A percentile compares a stretch with the other conserved stretches of the same genome.
These are phyloP conservation scores for Apiotrichum mycotoxinovorans DNA, from an alignment of 1,284 basidiomycete genomes.

Conservation along the genomic window DNA sequence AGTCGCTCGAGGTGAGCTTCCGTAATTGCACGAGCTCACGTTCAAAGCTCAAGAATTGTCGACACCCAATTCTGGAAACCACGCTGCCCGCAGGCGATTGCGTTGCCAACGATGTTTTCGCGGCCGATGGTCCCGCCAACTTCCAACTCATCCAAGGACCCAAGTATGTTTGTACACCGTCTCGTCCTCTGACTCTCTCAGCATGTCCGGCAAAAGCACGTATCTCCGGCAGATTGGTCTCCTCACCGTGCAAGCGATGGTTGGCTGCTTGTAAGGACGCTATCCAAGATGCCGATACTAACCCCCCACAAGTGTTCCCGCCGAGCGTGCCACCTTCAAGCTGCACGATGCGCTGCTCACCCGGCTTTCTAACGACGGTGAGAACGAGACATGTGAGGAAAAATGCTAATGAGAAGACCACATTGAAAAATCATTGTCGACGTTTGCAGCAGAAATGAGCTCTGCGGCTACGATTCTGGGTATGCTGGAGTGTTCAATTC, in stretches of 20 bases:
- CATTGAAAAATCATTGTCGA: slow-evolving; percentile 80
- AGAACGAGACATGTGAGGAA: slow-evolving; percentile 11
- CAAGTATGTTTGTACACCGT: slow-evolving; percentile 59
- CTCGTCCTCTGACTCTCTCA: slow-evolving; percentile 36
- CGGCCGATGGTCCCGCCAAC: slow-evolving; percentile 64
- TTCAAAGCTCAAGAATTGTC: slow-evolving; percentile 65
- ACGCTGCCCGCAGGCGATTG: slow-evolving; percentile 65
- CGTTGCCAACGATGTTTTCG: slow-evolving; percentile 72
- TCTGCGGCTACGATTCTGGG: slow-evolving; percentile 83
- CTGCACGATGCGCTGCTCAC: slow-evolving; percentile 79
- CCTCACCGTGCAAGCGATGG: slow-evolving; percentile 77
- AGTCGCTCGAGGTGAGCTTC: slow-evolving; percentile 61
- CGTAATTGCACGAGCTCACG: neutral
- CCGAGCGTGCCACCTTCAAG: slow-evolving; percentile 79
- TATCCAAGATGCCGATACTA: neutral
- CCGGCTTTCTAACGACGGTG: slow-evolving; percentile 77
- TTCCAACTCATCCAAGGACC: slow-evolving; percentile 88
- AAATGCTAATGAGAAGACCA: slow-evolving; percentile 29
- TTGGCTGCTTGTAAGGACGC: slow-evolving; percentile 65
- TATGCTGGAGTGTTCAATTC: slow-evolving; percentile 25
- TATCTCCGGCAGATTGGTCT: slow-evolving; percentile 83
- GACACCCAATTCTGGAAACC: slow-evolving; percentile 79
- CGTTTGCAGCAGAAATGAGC: slow-evolving; percentile 89
- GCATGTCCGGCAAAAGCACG: slow-evolving; percentile 91
- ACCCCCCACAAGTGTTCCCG: slow-evolving; percentile 66